Evolutionary conservation across 768 basidiomycete species (phyloP), one percentile per base, ranked within the genome.

Genomic region (Roridomyces roridus): DNA sequence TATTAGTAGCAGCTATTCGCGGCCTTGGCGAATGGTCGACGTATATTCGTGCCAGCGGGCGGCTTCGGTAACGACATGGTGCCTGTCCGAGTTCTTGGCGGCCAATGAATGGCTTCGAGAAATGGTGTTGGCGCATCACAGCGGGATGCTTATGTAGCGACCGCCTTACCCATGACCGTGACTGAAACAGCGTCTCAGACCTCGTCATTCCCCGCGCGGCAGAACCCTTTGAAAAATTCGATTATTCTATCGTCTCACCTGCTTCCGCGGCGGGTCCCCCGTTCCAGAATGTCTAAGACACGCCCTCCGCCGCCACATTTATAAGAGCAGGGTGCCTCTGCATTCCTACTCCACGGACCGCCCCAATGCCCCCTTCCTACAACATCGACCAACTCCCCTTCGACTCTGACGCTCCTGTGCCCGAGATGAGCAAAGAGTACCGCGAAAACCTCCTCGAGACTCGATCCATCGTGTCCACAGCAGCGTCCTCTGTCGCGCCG

Each of bases 291-390:
- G 47, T 57, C 55, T 57, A 7, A 57, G 34, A 44, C 36, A 36
- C 35, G n/a, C n/a, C n/a, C n/a, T n/a, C 48, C 31, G 10, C 21
- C n/a, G 31, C 24, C 3, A 42, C 6, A 41, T 51, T n/a, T n/a
- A 58, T 24, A 46, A 41, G 24, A 39, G 36, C 36, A 26, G 21
- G 35, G 23, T 20, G 28, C 15, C 17, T 15, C 12, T 31, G 20
- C 42, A 17, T 50, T 31, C 29, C 14, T 34, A 15, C 2, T n/a
- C 2, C 7, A 21, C 35, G 10, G 42, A 43, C 4, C 26, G 14
- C 18, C 34, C 25, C 24, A n/a, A 55, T 60, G 49, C 9, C 59
- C 39, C 45, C 50, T 23, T 43, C 59, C 6, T 55, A 51, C 54
- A 55, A 51, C 37, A 60, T 55, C 29, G 20, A 10, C 35, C 45